Base-by-base conservation (phyloP, 352 stramenopile species). In the Globisporangium ultimum region DNA sequence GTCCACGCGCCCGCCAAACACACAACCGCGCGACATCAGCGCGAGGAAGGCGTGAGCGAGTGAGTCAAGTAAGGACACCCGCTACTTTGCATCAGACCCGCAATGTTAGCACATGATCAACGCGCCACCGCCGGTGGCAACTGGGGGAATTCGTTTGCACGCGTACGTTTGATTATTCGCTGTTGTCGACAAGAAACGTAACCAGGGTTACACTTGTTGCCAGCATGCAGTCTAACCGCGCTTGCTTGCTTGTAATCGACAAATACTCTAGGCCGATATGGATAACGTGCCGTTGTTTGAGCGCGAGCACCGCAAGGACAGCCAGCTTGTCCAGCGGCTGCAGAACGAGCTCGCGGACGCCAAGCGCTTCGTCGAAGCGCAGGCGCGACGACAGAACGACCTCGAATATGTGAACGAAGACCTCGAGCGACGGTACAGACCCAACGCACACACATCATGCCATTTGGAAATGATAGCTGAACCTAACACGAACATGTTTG, bases 351-450 rank as follows among this genome's bases (percentile, higher is more conserved):
- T 95, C 46, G 72, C 81, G 18, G 86, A 95, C 56, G 81, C 83
- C 57, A 93, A 93, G 75, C 84, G 83, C 58, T 89, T 92, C 57
- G 68, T 93, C 34, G 86, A 93, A 61, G 82, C 80, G 47, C 86
- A 95, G 64, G 84, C 83, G 45, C 63, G 82, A 11, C 81, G 84
- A 48, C 86, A 93, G 65, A 93, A 93, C 60, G 86, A 95, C 55
- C 70, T 95, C 36, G 86, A 93, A 56, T 92, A 92, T 51, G 84
- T 95, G 56, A 93, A 93, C 57, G 86, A 95, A 57, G 86, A 95
- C 53, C 70, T 95, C 40, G 86, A 95, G 58, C 80, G 84, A 14
- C 73, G 86, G 67, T 81, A 52, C 55, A 49, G 56, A 47, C 51
- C 34, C 42, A 45, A 42, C 21, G 8, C 28, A 10, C 28, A 32